These are phyloP conservation scores for Curvularia eragrostidis DNA, from an alignment of 2,329 filamentous ascomycete species.

Conservation along the genomic window DNA sequence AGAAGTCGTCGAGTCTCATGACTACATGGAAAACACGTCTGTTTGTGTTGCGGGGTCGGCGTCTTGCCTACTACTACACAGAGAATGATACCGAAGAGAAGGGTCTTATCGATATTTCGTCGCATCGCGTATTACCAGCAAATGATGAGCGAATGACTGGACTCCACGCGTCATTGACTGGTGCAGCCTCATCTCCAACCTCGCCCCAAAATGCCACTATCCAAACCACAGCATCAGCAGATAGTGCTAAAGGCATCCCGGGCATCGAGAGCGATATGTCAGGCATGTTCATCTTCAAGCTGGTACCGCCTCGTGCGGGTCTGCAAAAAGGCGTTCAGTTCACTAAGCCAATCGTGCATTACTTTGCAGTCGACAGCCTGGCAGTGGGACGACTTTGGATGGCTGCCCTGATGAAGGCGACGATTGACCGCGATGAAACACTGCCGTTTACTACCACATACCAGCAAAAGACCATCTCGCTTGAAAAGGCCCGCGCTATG, in stretches of 20 bases:
- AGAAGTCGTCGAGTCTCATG: slow-evolving; percentile 95
- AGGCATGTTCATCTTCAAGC: slow-evolving; percentile 95
- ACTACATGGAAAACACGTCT: slow-evolving; percentile 96
- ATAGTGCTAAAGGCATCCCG: slow-evolving; percentile 42
- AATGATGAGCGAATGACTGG: slow-evolving; percentile 90
- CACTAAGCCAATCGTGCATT: slow-evolving; percentile 95
- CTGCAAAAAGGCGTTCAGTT: slow-evolving; percentile 93
- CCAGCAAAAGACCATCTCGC: slow-evolving; percentile 94
- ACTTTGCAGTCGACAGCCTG: slow-evolving; percentile 93
- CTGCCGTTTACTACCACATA: slow-evolving; percentile 87
- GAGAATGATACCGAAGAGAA: slow-evolving; percentile 92
- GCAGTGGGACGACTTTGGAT: slow-evolving; percentile 93
- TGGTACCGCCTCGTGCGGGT: slow-evolving; percentile 87
- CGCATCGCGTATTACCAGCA: slow-evolving; percentile 93
- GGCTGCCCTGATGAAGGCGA: slow-evolving; percentile 98
- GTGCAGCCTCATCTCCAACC: slow-evolving; percentile 75
- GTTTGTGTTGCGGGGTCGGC: slow-evolving; percentile 91
- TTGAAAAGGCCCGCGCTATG: slow-evolving; percentile 86
- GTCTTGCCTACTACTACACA: slow-evolving; percentile 94
- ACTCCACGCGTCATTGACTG: slow-evolving; percentile 88
- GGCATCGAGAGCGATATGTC: slow-evolving; percentile 56
- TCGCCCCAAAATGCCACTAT: slow-evolving; percentile 55
- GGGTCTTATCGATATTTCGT: slow-evolving; percentile 95
- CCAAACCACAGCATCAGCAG: slow-evolving; percentile 50
- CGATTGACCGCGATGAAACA: slow-evolving; percentile 86